Conservation (phyloP, 2,329 filamentous ascomycete species). For the Fusarium palustre region DNA sequence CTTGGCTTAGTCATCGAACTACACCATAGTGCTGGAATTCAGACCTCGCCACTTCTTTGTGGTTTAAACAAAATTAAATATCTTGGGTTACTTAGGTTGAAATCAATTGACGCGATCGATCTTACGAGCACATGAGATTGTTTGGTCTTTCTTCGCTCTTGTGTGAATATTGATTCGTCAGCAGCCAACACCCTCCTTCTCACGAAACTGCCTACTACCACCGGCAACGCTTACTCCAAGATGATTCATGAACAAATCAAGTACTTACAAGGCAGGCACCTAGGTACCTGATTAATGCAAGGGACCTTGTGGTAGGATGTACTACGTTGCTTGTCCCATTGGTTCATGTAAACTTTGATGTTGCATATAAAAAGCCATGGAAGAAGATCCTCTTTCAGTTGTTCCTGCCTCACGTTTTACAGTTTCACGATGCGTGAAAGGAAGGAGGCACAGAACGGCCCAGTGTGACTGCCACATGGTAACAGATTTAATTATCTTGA, state of each 20-base stretch:
- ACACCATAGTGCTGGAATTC: background rate
- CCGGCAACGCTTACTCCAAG: background rate
- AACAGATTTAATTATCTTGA: background rate
- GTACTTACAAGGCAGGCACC: background rate
- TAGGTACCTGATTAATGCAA: background rate
- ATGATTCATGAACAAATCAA: background rate
- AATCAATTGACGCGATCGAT: background rate
- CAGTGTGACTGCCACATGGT: constrained; percentile 18
- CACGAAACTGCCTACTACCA: background rate
- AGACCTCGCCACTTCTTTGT: constrained; percentile 6
- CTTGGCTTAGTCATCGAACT: constrained; percentile 35
- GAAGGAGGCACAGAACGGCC: constrained; percentile 1
- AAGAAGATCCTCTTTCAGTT: background rate
- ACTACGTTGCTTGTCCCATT: background rate
- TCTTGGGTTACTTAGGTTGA: background rate
- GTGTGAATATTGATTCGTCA: background rate
- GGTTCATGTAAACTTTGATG: background rate
- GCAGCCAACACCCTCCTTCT: background rate
- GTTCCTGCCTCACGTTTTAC: constrained; percentile 2
- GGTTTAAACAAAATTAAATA: background rate
- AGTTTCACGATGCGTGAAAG: constrained; percentile 1
- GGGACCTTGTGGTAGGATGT: background rate
- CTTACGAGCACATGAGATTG: background rate
- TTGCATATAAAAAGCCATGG: background rate
- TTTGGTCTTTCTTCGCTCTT: background rate